A percentile compares a stretch with the other conserved stretches of the same genome.
phyloP scores from a whole-genome alignment of 129 eudicot species.

The Tanacetum coccineum region DNA sequence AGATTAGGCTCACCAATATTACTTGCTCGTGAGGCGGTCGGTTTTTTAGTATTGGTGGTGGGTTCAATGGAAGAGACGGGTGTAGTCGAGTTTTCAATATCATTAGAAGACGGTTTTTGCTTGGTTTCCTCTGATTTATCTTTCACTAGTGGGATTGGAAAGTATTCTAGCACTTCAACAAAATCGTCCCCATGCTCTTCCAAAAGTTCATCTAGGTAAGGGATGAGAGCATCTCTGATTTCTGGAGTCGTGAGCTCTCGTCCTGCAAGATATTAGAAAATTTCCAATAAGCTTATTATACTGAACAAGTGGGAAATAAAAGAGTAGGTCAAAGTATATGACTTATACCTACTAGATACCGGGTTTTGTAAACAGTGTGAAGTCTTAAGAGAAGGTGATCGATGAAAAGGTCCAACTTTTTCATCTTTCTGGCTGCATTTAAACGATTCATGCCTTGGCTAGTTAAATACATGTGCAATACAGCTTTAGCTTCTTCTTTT shows the following conservation, averaged over 20 bases:
- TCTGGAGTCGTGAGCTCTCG: constrained; percentile 91
- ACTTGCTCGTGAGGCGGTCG: constrained; percentile 50
- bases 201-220: constrained; percentile 65
- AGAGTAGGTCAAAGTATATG: constrained; percentile 17
- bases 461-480: constrained; percentile 74
- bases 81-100: constrained; percentile 26
- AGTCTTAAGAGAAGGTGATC: constrained; percentile 84
- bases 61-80: constrained; percentile 32
- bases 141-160: constrained; percentile 58
- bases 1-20: constrained; percentile 54
- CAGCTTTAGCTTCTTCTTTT: constrained; percentile 95
- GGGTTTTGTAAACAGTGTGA: constrained; percentile 81
- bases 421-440: constrained; percentile 71
- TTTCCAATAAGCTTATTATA: neutral
- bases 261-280: constrained; percentile 43
- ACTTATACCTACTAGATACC: constrained; percentile 84
- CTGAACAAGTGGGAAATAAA: neutral
- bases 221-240: constrained; percentile 79
- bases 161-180: constrained; percentile 64
- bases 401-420: constrained; percentile 74
- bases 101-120: constrained; percentile 21
- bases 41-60: constrained; percentile 42
- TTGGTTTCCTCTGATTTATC: constrained; percentile 40
- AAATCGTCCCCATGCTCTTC: constrained; percentile 61
- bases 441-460: constrained; percentile 73